Evolutionary conservation across 1,139 yeast species (phyloP), one percentile per base, ranked within the genome.

Genomic region (Kodamaea fungicola): DNA sequence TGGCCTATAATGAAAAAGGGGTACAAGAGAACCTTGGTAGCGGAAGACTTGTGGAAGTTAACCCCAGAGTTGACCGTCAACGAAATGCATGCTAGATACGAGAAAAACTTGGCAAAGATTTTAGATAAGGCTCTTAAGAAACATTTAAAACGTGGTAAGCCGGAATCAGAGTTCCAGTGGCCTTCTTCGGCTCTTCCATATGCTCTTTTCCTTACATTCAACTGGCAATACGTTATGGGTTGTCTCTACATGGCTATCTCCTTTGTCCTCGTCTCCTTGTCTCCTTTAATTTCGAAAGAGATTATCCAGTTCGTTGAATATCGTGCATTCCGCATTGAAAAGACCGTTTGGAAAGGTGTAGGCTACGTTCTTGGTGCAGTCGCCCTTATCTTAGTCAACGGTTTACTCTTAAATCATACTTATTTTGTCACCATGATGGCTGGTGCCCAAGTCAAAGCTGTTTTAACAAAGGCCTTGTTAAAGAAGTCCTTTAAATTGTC

Each of bases 381-480:
- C 34, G 48, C 56, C 2, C 55, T 71, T 42, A 63, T 69, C 35
- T 62, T 66, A 39, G 42, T 66, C 34, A 70, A 68, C 45, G 75
- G 76, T 10, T 52, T 71, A 39, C 55, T 67, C 31, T 51, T 69
- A 31, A 70, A 71, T 50, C 76, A 71, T 43, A 67, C 57, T 41
- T 69, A 67, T 54, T 73, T 69, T 44, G 59, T 59, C 39, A 64
- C 75, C 29, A 70, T 69, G 75, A 55, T 68, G 35, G 59, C 69
- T n/a, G 76, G 76, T 19, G 76, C 75, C n/a, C 67, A 64, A 42
- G 46, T 60, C 29, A 71, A 69, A 49, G 61, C 71, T 25, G 57
- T 71, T 7, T 54, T 71, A 38, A 67, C 75, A 10, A 69, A 66
- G 41, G 59, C 64, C 4, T 49, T 71, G 19, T 51, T 71, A 30